Evolutionary conservation across 768 basidiomycete species (phyloP).

Genomic region (Cubamyces sp.): DNA sequence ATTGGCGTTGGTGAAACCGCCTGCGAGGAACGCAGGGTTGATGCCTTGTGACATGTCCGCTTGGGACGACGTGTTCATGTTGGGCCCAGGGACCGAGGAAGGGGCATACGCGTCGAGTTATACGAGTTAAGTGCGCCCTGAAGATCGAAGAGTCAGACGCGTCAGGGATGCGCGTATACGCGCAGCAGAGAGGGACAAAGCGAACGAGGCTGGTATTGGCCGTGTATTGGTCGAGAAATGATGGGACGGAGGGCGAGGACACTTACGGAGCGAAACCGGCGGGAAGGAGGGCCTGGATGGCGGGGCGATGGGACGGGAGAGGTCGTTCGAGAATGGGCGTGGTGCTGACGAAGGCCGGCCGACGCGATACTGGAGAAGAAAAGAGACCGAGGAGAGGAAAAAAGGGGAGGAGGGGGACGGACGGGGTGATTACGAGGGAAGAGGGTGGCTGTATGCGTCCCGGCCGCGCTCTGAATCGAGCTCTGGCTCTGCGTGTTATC

Average conservation of each 20-base stretch:
- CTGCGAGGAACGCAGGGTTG: constrained; percentile 30
- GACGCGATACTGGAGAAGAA: neutral
- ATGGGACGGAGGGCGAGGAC: neutral
- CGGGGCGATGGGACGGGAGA: constrained; percentile 10
- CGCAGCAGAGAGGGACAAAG: neutral
- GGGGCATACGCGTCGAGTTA: neutral
- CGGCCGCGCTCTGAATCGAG: neutral
- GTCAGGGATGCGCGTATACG: neutral
- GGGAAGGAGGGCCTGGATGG: constrained; percentile 10
- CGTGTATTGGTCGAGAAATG: neutral
- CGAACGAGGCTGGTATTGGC: neutral
- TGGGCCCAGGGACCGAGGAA: neutral
- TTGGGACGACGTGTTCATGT: constrained; percentile 21
- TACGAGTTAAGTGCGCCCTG: no score
- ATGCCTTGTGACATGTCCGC: constrained; percentile 26
- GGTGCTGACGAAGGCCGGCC: constrained; percentile 8
- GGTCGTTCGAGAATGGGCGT: neutral
- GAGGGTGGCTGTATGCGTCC: constrained; percentile 3
- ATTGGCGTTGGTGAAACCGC: constrained; percentile 3
- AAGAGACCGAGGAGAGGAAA: neutral
- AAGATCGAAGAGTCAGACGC: neutral
- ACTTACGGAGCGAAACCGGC: constrained; percentile 9
- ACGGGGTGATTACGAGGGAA: neutral
- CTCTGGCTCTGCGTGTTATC: constrained; percentile 12
- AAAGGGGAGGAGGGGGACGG: neutral